Evolutionary conservation across 768 basidiomycete genomes (phyloP).

Genomic region (Rhizopogon vinicolor): DNA sequence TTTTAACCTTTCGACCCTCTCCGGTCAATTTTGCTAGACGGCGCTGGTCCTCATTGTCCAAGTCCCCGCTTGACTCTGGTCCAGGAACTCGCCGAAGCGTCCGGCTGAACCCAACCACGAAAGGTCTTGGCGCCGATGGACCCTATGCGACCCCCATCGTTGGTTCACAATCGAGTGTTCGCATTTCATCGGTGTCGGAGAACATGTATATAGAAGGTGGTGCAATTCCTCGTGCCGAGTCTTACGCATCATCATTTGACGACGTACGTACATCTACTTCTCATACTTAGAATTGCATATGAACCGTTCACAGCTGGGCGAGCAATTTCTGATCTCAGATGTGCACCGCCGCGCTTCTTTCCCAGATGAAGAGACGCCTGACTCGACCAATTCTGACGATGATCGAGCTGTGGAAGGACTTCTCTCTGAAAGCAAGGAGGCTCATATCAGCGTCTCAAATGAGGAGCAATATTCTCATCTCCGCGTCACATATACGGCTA

Average conservation of each 20-base stretch:
- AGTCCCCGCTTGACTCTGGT: slow-evolving; percentile 31
- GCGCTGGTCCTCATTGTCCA: slow-evolving; percentile 47
- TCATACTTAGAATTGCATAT: slow-evolving; percentile 24
- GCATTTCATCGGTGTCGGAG: slow-evolving; percentile 29
- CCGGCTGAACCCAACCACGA: slow-evolving; percentile 25
- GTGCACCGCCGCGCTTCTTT: slow-evolving; percentile 23
- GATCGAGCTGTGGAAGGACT: slow-evolving; percentile 29
- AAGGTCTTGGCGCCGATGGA: neutral
- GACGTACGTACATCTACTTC: slow-evolving; percentile 27
- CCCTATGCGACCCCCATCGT: slow-evolving; percentile 11
- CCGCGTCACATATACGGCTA: slow-evolving; percentile 30
- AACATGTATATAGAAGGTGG: slow-evolving; percentile 21
- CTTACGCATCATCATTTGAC: slow-evolving; percentile 23
- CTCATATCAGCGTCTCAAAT: slow-evolving; percentile 23
- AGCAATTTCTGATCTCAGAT: slow-evolving; percentile 15
- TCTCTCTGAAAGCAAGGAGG: slow-evolving; percentile 27
- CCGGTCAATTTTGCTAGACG: slow-evolving; percentile 61
- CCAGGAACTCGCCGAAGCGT: slow-evolving; percentile 29
- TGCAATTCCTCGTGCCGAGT: slow-evolving; percentile 15
- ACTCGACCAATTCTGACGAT: slow-evolving; percentile 32
- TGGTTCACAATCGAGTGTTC: slow-evolving; percentile 25
- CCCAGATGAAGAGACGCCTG: slow-evolving; percentile 27
- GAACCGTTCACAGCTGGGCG: slow-evolving; percentile 22
- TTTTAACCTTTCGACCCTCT: slow-evolving; percentile 54
- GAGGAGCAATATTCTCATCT: slow-evolving; percentile 31